Base-by-base conservation (phyloP, 1,139 yeast genomes). In the Citeromyces hawaiiensis region DNA sequence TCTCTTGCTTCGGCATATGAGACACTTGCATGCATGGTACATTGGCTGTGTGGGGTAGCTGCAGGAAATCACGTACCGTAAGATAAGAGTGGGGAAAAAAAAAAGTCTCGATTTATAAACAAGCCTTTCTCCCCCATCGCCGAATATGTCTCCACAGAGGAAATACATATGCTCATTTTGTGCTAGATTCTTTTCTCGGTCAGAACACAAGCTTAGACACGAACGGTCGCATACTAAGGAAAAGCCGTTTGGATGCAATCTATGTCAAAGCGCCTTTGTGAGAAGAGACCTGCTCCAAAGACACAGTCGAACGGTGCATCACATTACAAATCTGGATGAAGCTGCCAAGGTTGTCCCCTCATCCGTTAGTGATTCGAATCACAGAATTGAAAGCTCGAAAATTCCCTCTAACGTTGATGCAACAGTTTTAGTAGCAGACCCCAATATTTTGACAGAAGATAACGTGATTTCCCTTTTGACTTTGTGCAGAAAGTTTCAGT, bases 171-270 rank as follows among this genome's bases (percentile, higher is more conserved):
- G 94, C 59, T 77, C 83, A 18, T 83, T 76, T 54, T 83, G 94
- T 51, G 85, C 87, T 35, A 64, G 87, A 49, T 83, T 87, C 1
- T 83, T 83, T 53, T 77, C 88, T 7, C 63, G 94, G 38, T 75
- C 85, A 18, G 94, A 83, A 53, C 94, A 83, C 55, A 75, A 82
- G 52, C 76, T 81, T 42, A 71, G 94, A 38, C 94, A 83, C 52
- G 94, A 83, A 54, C 61, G 93, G 31, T 79, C 88, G 2, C 94
- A 83, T 52, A 82, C 91, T 17, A 83, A 83, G 50, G 87, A 81
- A 48, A 78, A 83, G 47, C 93, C 93, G 0, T 83, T 80, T 59
- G 81, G 77, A 46, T 83, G 94, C 49, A 64, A 72, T 35, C 70
- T 76, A 39, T 83, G 93, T 51, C 69, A 79, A 2, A 72, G 81